Evolutionary conservation across 2,329 filamentous ascomycete species (phyloP).

Genomic region (Ceratocystis lukuohia): DNA sequence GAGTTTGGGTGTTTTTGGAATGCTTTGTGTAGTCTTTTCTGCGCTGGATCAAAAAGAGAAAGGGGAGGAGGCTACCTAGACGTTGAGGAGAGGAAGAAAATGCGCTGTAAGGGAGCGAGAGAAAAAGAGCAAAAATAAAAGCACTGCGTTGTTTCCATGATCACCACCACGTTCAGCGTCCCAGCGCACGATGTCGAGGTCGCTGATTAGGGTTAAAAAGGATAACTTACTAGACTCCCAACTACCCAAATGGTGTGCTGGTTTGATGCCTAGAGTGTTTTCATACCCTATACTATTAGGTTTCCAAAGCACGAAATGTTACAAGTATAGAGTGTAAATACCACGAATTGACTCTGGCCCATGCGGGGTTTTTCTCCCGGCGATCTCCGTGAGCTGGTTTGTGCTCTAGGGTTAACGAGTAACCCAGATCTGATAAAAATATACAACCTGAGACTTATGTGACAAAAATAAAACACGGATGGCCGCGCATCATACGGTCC

Average conservation of each 20-base stretch:
- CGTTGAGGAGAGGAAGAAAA: background rate
- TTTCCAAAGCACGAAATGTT: background rate
- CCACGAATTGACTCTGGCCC: background rate
- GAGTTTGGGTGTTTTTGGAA: conserved; percentile 7
- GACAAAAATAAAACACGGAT: conserved; percentile 2
- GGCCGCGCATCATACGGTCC: background rate
- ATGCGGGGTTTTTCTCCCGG: background rate
- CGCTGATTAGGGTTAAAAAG: background rate
- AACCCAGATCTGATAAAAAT: conserved; percentile 11
- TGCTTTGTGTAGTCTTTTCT: background rate
- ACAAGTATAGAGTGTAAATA: background rate
- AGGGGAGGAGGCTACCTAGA: background rate
- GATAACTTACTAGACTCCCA: no score
- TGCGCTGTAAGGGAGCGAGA: background rate
- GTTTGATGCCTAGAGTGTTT: no score
- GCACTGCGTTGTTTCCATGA: background rate
- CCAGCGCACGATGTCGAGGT: no score
- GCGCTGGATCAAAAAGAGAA: background rate
- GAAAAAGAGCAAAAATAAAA: background rate
- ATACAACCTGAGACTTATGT: background rate
- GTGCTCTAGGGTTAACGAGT: background rate
- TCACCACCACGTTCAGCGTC: background rate
- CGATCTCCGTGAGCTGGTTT: conserved; percentile 9
- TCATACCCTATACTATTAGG: no score
- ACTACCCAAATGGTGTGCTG: no score